Percentiles rank a stretch among this genome's conserved stretches.
Evolutionary conservation across 306 rosid species (phyloP).

Genomic region (Urtica urens): DNA sequence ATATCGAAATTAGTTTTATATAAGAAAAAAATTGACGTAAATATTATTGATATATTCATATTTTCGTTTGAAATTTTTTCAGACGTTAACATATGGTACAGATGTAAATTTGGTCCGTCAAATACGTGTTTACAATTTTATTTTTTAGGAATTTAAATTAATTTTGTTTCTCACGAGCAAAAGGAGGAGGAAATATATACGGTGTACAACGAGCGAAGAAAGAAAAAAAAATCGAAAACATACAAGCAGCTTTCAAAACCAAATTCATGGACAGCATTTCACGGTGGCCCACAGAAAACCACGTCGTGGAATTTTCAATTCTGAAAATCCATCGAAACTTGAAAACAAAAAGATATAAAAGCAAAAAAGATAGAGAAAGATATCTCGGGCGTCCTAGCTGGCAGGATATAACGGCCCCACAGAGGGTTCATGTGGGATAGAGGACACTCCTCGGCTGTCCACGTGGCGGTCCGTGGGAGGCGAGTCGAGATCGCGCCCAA

Average conservation of each 20-base stretch:
- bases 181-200: not conserved
- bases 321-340: not conserved
- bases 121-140: too few species aligned
- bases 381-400: slow-evolving; percentile 46
- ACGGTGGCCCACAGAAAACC: not conserved
- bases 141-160: too few species aligned
- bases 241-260: not conserved
- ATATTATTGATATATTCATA: too few species aligned
- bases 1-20: too few species aligned
- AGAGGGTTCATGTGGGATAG: slow-evolving; percentile 21
- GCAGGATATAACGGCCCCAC: slow-evolving; percentile 39
- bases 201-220: too few species aligned
- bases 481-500: slow-evolving; percentile 54
- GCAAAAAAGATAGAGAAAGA: slow-evolving; percentile 33
- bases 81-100: too few species aligned
- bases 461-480: slow-evolving; percentile 58
- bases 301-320: not conserved
- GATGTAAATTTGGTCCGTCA: too few species aligned
- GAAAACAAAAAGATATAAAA: slow-evolving; percentile 17
- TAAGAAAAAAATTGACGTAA: too few species aligned
- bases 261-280: not conserved
- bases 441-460: slow-evolving; percentile 20
- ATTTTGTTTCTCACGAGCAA: too few species aligned
- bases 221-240: not conserved
- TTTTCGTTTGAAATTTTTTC: too few species aligned